phyloP scores from a whole-genome alignment of 2,329 filamentous ascomycete species.

The Myriosclerotinia scirpicola region DNA sequence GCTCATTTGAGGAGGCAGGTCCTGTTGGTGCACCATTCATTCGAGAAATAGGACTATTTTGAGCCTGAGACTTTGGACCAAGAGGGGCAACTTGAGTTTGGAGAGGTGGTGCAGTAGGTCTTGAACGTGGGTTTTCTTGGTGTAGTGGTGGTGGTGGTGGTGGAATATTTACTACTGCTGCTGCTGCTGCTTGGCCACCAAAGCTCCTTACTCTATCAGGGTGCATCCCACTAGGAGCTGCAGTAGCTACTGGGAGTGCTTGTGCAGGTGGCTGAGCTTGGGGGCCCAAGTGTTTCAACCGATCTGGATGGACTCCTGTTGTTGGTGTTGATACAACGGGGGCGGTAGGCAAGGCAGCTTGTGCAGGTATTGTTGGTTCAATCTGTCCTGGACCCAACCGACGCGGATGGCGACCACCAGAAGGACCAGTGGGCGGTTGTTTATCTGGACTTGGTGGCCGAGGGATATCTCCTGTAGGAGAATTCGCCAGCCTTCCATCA shows the following conservation, averaged over 20 bases:
- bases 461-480: constrained; percentile 29
- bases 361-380: constrained; percentile 28
- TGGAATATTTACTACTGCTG: constrained; percentile 36
- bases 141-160: constrained; percentile 32
- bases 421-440: constrained; percentile 41
- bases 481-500: constrained; percentile 28
- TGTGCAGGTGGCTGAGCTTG: constrained; percentile 40
- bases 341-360: constrained; percentile 35
- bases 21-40: constrained; percentile 39
- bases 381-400: constrained; percentile 35
- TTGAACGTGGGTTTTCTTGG: constrained; percentile 40
- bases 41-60: constrained; percentile 34
- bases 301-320: constrained; percentile 41
- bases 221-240: constrained; percentile 39
- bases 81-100: constrained; percentile 36
- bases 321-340: constrained; percentile 32
- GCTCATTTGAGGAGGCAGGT: constrained; percentile 40
- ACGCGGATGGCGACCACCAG: constrained; percentile 36
- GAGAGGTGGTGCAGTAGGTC: constrained; percentile 39
- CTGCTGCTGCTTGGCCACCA: constrained; percentile 34
- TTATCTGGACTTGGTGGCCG: constrained; percentile 40
- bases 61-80: constrained; percentile 38
- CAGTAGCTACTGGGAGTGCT: constrained; percentile 39
- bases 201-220: constrained; percentile 39
- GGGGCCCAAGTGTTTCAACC: constrained; percentile 49